Evolutionary conservation across 306 rosid species (phyloP).

Genomic region (Acacia melanoxylon): DNA sequence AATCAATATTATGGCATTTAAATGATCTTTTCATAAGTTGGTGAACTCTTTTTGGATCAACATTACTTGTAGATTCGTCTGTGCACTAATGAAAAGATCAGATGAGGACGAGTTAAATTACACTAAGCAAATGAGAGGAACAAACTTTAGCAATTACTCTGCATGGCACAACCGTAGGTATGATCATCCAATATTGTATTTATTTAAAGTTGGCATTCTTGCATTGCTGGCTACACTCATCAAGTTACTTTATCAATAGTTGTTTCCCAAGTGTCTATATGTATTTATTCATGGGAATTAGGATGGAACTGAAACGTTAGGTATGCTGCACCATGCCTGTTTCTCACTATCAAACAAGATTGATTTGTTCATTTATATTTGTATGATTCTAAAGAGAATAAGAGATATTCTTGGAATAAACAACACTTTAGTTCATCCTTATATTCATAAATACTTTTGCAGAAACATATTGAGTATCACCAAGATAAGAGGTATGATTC

Average conservation of each 20-base stretch:
- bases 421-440: background rate
- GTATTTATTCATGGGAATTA: background rate
- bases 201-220: background rate
- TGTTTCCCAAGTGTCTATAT: background rate
- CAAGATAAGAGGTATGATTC: conserved; percentile 1
- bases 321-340: background rate
- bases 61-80: conserved; percentile 57
- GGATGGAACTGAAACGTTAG: conserved; percentile 11
- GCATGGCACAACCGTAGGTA: conserved; percentile 95
- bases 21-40: background rate
- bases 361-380: conserved; percentile 14
- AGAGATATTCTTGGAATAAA: conserved; percentile 8
- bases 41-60: background rate
- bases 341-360: background rate
- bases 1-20: conserved; percentile 9
- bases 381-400: background rate
- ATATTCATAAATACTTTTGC: background rate
- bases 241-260: background rate
- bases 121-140: conserved; percentile 67
- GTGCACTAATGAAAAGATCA: conserved; percentile 59
- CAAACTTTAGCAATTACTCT: conserved; percentile 82
- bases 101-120: conserved; percentile 79
- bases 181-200: background rate
- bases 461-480: conserved; percentile 8
- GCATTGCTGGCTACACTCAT: background rate